These are phyloP conservation scores for Ajuga chamaepitys DNA, from an alignment of 257 asterid genomes.

Conservation along the genomic window DNA sequence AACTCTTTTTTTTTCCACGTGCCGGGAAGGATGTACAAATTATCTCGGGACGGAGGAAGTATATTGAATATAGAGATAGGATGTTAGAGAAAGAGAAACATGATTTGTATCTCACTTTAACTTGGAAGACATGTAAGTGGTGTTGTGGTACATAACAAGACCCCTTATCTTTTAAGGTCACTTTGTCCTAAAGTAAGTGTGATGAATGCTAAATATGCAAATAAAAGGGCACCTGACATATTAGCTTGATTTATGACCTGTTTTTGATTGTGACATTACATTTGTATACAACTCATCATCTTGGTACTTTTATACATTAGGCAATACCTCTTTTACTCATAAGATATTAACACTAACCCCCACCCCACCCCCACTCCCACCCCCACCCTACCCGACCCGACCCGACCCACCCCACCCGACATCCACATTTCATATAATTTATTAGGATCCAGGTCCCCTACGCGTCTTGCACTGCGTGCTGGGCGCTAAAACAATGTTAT, in stretches of 20 bases:
- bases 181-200: slow-evolving; percentile 24
- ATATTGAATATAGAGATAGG: too few species aligned
- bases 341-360: not conserved
- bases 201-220: slow-evolving; percentile 8
- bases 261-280: slow-evolving; percentile 50
- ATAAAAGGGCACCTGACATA: slow-evolving; percentile 23
- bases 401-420: too few species aligned
- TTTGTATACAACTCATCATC: slow-evolving; percentile 26
- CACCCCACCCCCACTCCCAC: slow-evolving; percentile 3
- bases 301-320: slow-evolving; percentile 1
- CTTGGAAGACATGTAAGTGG: not conserved
- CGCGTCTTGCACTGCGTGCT: too few species aligned
- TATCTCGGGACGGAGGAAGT: too few species aligned
- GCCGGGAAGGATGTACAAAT: too few species aligned
- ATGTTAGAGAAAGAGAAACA: too few species aligned
- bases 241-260: slow-evolving; percentile 33
- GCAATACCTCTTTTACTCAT: slow-evolving; percentile 26
- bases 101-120: too few species aligned
- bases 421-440: too few species aligned
- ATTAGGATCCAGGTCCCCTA: too few species aligned
- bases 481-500: too few species aligned
- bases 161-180: slow-evolving; percentile 4
- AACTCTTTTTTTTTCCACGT: too few species aligned
- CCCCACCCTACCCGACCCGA: not conserved
- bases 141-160: not conserved